phyloP scores from a whole-genome alignment of 352 stramenopile species.

The Peronospora tabacina region DNA sequence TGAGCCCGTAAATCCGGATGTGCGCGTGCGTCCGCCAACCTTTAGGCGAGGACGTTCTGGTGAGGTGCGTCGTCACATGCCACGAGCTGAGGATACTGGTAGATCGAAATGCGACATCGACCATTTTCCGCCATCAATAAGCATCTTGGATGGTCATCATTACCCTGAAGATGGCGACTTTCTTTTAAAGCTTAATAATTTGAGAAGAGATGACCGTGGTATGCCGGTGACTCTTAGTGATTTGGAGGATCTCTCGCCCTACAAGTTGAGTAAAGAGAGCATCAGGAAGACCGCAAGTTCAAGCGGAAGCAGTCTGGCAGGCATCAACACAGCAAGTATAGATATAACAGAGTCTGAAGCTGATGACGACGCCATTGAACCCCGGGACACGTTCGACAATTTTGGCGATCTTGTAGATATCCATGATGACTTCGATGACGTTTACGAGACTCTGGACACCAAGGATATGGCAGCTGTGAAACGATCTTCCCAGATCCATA shows the following conservation, averaged over 20 bases:
- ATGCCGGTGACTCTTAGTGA: conserved; percentile 17
- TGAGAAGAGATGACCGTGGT: conserved; percentile 3
- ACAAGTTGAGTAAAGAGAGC: conserved; percentile 26
- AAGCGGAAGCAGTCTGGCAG: conserved; percentile 27
- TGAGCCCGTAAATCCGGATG: conserved; percentile 6
- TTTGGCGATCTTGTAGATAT: conserved; percentile 28
- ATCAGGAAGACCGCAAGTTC: conserved; percentile 31
- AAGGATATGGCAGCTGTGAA: conserved; percentile 37
- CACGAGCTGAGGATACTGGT: conserved; percentile 1
- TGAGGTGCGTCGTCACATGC: conserved; percentile 5
- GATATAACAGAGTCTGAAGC: conserved; percentile 12
- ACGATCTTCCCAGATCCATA: conserved; percentile 21
- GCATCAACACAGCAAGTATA: conserved; percentile 5
- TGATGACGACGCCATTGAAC: conserved; percentile 21
- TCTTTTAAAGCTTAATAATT: conserved; percentile 21
- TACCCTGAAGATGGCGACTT: conserved; percentile 6
- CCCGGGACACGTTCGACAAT: conserved; percentile 29
- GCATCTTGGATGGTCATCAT: conserved; percentile 1
- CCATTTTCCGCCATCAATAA: conserved; percentile 1
- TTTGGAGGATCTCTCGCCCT: conserved; percentile 12
- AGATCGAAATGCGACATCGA: conserved; percentile 9
- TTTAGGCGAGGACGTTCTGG: conserved; percentile 18
- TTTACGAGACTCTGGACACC: conserved; percentile 36
- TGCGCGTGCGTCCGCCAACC: conserved; percentile 1
- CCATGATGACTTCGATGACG: conserved; percentile 28